Percentiles rank a stretch among this genome's conserved stretches.
phyloP scores from a whole-genome alignment of 1,284 basidiomycete genomes.

The Pseudozyma tsukubaensis region DNA sequence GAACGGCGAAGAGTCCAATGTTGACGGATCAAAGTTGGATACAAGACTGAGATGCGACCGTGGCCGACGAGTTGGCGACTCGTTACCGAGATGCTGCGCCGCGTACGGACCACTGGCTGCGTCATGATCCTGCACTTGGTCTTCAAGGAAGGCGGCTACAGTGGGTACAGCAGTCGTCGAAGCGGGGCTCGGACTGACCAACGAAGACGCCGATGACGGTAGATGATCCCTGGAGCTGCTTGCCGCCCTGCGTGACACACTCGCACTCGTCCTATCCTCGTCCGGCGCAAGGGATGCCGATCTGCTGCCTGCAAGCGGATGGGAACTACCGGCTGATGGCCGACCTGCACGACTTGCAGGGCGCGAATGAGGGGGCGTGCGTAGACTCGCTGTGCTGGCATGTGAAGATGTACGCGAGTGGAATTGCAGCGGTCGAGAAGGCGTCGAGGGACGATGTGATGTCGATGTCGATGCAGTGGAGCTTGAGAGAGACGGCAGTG shows the following conservation, averaged over 20 bases:
- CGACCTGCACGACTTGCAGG: conserved; percentile 40
- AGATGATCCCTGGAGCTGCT: conserved; percentile 5
- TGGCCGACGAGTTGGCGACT: conserved; percentile 24
- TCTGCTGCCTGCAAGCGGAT: conserved; percentile 17
- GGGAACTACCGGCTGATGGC: conserved; percentile 9
- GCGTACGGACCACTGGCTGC: not conserved
- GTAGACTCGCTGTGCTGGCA: conserved; percentile 23
- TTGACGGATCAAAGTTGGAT: not conserved
- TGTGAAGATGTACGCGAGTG: conserved; percentile 34
- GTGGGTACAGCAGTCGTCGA: conserved; percentile 14
- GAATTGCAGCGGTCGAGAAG: conserved; percentile 19
- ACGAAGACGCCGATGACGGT: not conserved
- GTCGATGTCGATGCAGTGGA: conserved; percentile 1
- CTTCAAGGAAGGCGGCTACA: conserved; percentile 34
- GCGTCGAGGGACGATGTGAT: conserved; percentile 28
- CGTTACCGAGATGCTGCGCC: not conserved
- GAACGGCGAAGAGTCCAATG: not conserved
- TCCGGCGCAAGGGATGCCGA: conserved; percentile 20
- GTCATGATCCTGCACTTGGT: conserved; percentile 19
- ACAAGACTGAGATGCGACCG: conserved; percentile 16
- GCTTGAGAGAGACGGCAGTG: conserved; percentile 2
- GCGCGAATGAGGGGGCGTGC: conserved; percentile 37
- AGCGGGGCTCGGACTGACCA: conserved; percentile 28
- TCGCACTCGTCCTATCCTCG: not conserved
- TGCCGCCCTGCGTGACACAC: conserved; percentile 3